Conservation (phyloP, 371 early-diverging fungal genomes). For the Nematocida minor region DNA sequence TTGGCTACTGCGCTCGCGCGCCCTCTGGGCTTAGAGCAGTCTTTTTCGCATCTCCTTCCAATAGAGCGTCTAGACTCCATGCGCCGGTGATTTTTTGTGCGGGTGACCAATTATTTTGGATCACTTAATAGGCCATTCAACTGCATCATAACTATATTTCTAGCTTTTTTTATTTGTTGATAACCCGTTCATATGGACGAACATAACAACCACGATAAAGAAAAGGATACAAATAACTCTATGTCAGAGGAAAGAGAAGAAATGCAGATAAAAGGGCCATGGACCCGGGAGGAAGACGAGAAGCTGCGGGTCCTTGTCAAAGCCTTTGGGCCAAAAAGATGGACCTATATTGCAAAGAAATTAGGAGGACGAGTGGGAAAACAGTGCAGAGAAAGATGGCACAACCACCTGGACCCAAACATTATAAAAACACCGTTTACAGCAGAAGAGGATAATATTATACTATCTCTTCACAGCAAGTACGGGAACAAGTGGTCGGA, state of each 20-base stretch:
- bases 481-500: slow-evolving; percentile 66
- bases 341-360: slow-evolving; percentile 64
- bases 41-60: too few species aligned
- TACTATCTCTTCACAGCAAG: slow-evolving; percentile 58
- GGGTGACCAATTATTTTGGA: background rate
- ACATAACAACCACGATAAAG: slow-evolving; percentile 39
- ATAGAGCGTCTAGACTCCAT: too few species aligned
- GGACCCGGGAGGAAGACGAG: slow-evolving; percentile 65
- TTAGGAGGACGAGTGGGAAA: slow-evolving; percentile 64
- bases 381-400: slow-evolving; percentile 67
- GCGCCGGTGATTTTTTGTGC: too few species aligned
- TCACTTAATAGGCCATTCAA: slow-evolving; percentile 6
- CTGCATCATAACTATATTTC: slow-evolving; percentile 48
- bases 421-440: slow-evolving; percentile 65
- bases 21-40: too few species aligned
- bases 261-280: slow-evolving; percentile 63
- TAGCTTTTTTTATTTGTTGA: slow-evolving; percentile 54
- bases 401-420: slow-evolving; percentile 65
- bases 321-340: slow-evolving; percentile 61
- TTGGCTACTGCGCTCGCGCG: too few species aligned
- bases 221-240: slow-evolving; percentile 5
- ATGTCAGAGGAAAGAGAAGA: slow-evolving; percentile 10
- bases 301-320: slow-evolving; percentile 55
- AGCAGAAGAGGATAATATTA: slow-evolving; percentile 58
- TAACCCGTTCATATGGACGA: slow-evolving; percentile 55